Base-by-base conservation (phyloP, 2,329 filamentous ascomycete genomes). In the Lasiodiplodia theobromae region DNA sequence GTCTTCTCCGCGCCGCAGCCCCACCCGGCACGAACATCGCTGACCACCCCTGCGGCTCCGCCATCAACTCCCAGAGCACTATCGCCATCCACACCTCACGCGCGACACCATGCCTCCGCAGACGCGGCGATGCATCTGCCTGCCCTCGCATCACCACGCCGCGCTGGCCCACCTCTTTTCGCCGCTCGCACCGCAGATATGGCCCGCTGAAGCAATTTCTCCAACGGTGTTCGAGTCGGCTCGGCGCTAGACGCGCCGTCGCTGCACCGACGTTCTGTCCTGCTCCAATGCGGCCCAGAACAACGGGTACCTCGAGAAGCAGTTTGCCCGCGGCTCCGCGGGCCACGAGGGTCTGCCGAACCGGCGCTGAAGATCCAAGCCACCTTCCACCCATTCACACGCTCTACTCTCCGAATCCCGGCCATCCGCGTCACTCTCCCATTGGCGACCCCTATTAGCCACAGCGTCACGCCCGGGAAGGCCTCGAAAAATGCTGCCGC, bases 321-420 rank as follows among this genome's bases (percentile, higher is more conserved):
- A 60, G n/a, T 60, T 2, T 12, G 14, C 38, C 57, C 57, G 38
- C 37, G 57, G 57, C 44, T 60, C 38, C 23, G 57, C 23, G 57
- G 47, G 57, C 57, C 37, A 21, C 57, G 21, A 23, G 21, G 37
- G 21, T 38, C 38, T 60, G 38, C 57, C 57, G 57, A 47, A 23
- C 57, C 38, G 37, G 21, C 38, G 37, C 37, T 60, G 21, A 14
- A 28, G 14, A 23, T 47, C 57, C 11, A 60, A 60, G 57, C 57
- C 57, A 60, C 57, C 23, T 38, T 23, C n/a, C 25, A 14, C 54
- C 31, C 53, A 14, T 28, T 28, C 53, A 18, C 11, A 58, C 34
- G n/a, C 56, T 40, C n/a, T 23, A 40, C 56, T 40, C 37, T 44
- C 21, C 56, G 23, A 37, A 25, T 16, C 21, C 37, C 40, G 56